Evolutionary conservation across 139 green algal species (phyloP), one percentile per base, ranked within the genome.

Genomic region (Coelastrella sp.): DNA sequence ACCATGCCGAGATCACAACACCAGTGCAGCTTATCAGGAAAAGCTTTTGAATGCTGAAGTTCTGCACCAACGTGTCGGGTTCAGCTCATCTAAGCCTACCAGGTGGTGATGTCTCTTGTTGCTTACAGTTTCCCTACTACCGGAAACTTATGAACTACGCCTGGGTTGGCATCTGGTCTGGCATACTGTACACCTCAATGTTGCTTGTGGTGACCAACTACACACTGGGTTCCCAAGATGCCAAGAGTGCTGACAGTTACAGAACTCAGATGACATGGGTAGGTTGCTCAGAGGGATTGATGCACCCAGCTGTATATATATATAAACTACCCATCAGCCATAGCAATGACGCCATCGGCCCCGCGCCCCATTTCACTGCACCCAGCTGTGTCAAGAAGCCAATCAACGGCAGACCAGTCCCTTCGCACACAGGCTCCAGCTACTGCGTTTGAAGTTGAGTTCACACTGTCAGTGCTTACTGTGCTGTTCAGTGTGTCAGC

Each of bases 111-210:
- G 59, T 19, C 59, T 67, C 23, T 19, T 67, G 59, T 67, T 32
- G 25, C 59, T 34, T 67, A 19, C 59, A 67, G 59, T 15, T 67
- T 15, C 59, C 59, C 27, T 67, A 67, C 59, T 67, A 67, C 59
- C 21, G 27, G 0, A n/a, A 67, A 21, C 27, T 21, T 15, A 32
- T 67, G 23, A 67, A 67, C 59, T 27, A 35, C 59, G 27, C 25
- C 13, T 67, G 59, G 59, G 59, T 27, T 67, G 59, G 59, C 7
- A 15, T 67, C 17, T 67, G 59, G 59, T 32, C 27, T n/a, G 59
- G 23, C 59, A 67, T 67, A 27, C 13, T 67, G 59, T 27, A 67
- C 25, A 32, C 25, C 59, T 34, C 59, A 32, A 19, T 21, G 17
- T 9, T 67, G 23, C 59, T 67, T 15, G 23, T 67, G 59, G 13